Evolutionary conservation across 768 basidiomycete genomes (phyloP), one percentile per base, ranked within the genome.

Genomic region (Collybiopsis confluens): DNA sequence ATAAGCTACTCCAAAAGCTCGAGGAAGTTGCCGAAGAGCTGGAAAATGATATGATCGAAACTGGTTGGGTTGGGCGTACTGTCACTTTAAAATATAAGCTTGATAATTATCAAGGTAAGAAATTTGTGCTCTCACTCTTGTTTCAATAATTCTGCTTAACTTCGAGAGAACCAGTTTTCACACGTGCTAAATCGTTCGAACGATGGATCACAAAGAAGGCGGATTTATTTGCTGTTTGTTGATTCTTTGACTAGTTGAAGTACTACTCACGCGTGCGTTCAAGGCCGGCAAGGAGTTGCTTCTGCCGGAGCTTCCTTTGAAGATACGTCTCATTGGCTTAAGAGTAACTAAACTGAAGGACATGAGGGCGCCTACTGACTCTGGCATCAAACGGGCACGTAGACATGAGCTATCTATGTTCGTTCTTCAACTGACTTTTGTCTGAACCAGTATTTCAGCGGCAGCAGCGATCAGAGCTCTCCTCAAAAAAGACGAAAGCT

Each of bases 61-160:
- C 77, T 42, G 86, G 90, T 27, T 99, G 92, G 85, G 79, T 83
- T 6, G 96, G 92, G 7, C 82, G 86, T 59, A 97, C 92, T 0
- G 77, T 98, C 28, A 96, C 92, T 0, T 76, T 98, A 46, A 97
- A 96, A 66, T 94, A 86, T 67, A 99, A 99, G 71, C 78, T 92
- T 30, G 87, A 95, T 64, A 93, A 86, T 1, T 98, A 85, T 67
- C 83, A 96, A 75, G 85, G 91, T 84, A 54, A 1, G 61, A 21
- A 10, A 30, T 30, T 18, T 20, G 16, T 20, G 20, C 38, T 28
- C 23, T 24, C 11, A 23, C 9, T 23, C 18, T 18, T n/a, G 16
- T 5, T 13, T 13, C 21, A 23, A 6, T n/a, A n/a, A n/a, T n/a
- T n/a, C n/a, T n/a, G n/a, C 36, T 50, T 15, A 50, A 15, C 9